Base-by-base conservation (phyloP, 139 green algal species). In the Picochlorum costavermella region DNA sequence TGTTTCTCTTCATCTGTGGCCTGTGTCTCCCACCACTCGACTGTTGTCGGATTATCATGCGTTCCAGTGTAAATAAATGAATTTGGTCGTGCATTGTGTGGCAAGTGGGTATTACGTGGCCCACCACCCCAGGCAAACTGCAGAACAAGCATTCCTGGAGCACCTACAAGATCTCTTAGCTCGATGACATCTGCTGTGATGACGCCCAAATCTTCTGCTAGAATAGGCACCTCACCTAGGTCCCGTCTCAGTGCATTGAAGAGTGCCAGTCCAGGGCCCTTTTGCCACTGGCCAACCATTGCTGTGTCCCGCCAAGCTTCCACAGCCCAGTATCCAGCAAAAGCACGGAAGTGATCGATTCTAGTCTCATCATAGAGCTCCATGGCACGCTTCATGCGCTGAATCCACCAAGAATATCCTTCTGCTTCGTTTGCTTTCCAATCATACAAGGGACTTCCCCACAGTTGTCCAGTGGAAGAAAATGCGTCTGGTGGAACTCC, bases 401-500 rank as follows among this genome's bases (percentile, higher is more conserved):
- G 60, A 4, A 70, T 70, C 93, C 93, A 98, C 92, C 92, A 97
- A 48, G 33, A 63, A 73, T 89, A 98, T 11, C 61, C 65, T 36
- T 94, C 82, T 60, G 81, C 64, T 26, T 76, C 65, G 63, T 96
- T 89, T 8, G 77, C 78, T 36, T 75, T 64, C 87, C 86, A 95
- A 74, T 95, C 78, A 80, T 96, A 98, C 48, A 98, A 84, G 1
- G 93, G 93, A 67, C 74, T 92, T 55, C 93, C 93, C 93, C 93
- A 98, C 60, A 98, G 83, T 83, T 98, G 93, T 8, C 93, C 93
- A 3, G 89, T 96, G 13, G 80, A 86, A 49, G 71, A 88, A 79
- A 98, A 98, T 4, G 90, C 90, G 61, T 98, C 93, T 20, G 93
- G 93, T 6, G 93, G 93, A 63, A 97, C 92, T 2, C 92, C 92